Percentiles rank a stretch among this genome's conserved stretches.
These are phyloP conservation scores for Colletotrichum ledebouriae DNA, from an alignment of 2,329 filamentous ascomycete species.

Conservation along the genomic window DNA sequence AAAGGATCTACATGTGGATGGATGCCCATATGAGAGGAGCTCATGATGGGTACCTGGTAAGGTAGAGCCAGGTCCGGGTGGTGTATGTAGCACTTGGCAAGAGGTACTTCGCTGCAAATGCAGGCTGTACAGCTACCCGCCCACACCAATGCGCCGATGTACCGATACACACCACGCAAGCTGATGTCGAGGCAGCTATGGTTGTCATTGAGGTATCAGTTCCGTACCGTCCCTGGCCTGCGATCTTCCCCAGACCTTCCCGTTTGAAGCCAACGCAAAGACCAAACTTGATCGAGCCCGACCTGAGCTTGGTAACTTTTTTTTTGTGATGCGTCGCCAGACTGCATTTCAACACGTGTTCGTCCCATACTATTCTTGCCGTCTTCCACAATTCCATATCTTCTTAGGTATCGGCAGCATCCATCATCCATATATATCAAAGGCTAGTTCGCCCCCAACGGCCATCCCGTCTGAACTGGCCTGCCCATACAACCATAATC, in stretches of 20 bases:
- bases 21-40: constrained; percentile 14
- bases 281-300: constrained; percentile 2
- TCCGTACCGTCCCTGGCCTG: constrained; percentile 10
- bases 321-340: no score
- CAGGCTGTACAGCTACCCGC: constrained; percentile 6
- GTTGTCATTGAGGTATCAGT: constrained; percentile 22
- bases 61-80: no score
- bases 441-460: constrained; percentile 26
- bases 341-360: neutral
- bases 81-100: neutral
- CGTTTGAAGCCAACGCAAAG: constrained; percentile 1
- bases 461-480: constrained; percentile 20
- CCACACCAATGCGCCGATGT: neutral
- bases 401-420: no score
- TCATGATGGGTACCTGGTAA: neutral
- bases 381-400: constrained; percentile 6
- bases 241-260: constrained; percentile 22
- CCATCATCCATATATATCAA: constrained; percentile 24
- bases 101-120: constrained; percentile 1
- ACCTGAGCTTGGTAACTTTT: neutral
- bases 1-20: constrained; percentile 10
- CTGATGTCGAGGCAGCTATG: constrained; percentile 9
- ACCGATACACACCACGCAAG: constrained; percentile 2
- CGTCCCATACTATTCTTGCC: constrained; percentile 8
- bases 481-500: constrained; percentile 1